Evolutionary conservation across 1,139 yeast genomes (phyloP).

Genomic region (Suhomyces bribrorum): DNA sequence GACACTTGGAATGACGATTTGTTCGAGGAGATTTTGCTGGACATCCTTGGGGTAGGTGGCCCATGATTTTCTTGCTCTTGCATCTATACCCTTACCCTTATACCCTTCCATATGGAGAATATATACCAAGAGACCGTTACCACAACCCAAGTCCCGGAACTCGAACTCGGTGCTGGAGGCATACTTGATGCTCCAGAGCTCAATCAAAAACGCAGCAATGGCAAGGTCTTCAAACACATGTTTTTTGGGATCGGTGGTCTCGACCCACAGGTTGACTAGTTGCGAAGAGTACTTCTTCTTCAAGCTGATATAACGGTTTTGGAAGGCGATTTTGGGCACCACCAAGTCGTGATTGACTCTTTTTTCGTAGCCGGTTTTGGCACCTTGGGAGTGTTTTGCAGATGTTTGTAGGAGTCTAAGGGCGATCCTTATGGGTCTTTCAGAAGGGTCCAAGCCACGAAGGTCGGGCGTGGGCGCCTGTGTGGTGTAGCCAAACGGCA

Average conservation of each 20-base stretch:
- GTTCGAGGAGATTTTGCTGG: constrained; percentile 62
- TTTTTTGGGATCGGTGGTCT: constrained; percentile 90
- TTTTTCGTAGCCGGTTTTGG: constrained; percentile 79
- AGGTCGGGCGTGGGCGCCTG: constrained; percentile 21
- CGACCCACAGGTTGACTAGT: constrained; percentile 85
- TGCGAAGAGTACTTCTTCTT: constrained; percentile 79
- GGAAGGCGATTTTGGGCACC: constrained; percentile 80
- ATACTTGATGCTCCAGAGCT: constrained; percentile 72
- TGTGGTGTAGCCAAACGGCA: constrained; percentile 52
- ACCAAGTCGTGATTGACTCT: constrained; percentile 87
- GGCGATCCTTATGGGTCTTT: constrained; percentile 79
- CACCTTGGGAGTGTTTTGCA: constrained; percentile 79
- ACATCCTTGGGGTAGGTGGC: constrained; percentile 62
- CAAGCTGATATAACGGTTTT: constrained; percentile 74
- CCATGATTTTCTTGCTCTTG: constrained; percentile 91
- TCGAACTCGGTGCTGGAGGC: constrained; percentile 51
- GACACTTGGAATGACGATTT: constrained; percentile 75
- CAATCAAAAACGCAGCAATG: constrained; percentile 92
- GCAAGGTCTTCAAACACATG: constrained; percentile 97
- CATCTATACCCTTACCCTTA: constrained; percentile 84
- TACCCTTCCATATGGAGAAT: constrained; percentile 79
- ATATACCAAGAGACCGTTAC: constrained; percentile 85
- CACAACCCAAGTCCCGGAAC: constrained; percentile 92
- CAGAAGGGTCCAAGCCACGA: constrained; percentile 42
- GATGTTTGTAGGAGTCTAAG: constrained; percentile 77